Percentiles rank a stretch among this genome's conserved stretches.
Conservation (phyloP, 441 rosid genomes). For the Corymbia calophylla region DNA sequence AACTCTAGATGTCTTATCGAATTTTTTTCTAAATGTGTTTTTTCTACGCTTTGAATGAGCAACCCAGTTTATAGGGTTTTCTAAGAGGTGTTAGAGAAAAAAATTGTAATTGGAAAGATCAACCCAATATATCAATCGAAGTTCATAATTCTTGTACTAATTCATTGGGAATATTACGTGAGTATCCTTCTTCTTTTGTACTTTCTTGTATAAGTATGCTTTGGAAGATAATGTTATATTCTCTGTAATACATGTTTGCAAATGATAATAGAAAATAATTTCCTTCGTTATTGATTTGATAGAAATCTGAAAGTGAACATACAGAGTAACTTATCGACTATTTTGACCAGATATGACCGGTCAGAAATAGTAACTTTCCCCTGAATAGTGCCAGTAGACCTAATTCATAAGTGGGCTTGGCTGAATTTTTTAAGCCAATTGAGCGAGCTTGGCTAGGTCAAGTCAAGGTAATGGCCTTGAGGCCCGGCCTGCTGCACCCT, state of each 20-base stretch:
- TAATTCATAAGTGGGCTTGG: background rate
- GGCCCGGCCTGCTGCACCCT: background rate
- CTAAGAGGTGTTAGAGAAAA: background rate
- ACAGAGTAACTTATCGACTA: background rate
- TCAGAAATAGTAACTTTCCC: background rate
- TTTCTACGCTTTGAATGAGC: background rate
- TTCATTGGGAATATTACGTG: background rate
- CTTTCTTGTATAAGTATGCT: background rate
- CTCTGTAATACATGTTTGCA: background rate
- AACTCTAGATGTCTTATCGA: background rate
- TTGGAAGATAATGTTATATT: background rate
- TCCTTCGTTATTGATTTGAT: background rate
- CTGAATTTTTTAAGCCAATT: background rate
- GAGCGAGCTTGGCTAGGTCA: background rate
- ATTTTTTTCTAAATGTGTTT: background rate
- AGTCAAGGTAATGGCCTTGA: background rate
- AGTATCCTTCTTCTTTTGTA: background rate
- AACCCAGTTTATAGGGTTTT: background rate
- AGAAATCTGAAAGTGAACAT: background rate
- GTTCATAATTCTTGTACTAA: background rate
- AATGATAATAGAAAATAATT: too few species aligned
- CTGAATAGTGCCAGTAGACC: background rate
- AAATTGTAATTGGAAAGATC: background rate
- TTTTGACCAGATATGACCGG: background rate
- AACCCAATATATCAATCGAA: background rate